Percentiles rank a stretch among this genome's conserved stretches.
These are phyloP conservation scores for Pseudomonodictys pantanalensis DNA, from an alignment of 495 filamentous ascomycete species.

Conservation along the genomic window DNA sequence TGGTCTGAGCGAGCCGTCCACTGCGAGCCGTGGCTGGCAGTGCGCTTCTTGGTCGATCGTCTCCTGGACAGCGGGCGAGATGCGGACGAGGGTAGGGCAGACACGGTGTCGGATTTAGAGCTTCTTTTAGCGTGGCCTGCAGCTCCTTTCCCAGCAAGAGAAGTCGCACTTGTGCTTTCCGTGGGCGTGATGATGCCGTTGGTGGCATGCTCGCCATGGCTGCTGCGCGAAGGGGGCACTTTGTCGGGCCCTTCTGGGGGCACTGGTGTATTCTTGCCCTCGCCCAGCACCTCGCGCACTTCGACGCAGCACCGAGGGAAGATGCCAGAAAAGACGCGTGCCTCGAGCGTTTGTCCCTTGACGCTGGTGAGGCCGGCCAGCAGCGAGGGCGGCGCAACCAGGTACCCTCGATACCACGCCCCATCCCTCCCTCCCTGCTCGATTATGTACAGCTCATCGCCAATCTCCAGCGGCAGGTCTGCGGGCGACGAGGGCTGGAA, in stretches of 20 bases:
- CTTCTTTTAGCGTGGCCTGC: slow-evolving; percentile 7
- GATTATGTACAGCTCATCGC: slow-evolving; percentile 97
- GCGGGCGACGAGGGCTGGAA: slow-evolving; percentile 82
- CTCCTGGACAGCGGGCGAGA: slow-evolving; percentile 26
- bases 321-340: slow-evolving; percentile 93
- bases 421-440: slow-evolving; percentile 84
- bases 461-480: slow-evolving; percentile 94
- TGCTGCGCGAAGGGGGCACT: slow-evolving; percentile 12
- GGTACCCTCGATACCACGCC: slow-evolving; percentile 91
- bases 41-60: slow-evolving; percentile 25
- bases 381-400: slow-evolving; percentile 89
- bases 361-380: slow-evolving; percentile 87
- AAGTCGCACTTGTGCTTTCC: slow-evolving; percentile 30
- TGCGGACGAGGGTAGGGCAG: slow-evolving; percentile 24
- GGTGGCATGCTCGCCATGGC: slow-evolving; percentile 27
- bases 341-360: slow-evolving; percentile 90
- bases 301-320: slow-evolving; percentile 93
- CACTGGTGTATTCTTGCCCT: slow-evolving; percentile 31
- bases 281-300: slow-evolving; percentile 51
- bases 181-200: slow-evolving; percentile 37
- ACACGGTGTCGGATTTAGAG: slow-evolving; percentile 26
- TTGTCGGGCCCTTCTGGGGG: slow-evolving; percentile 18
- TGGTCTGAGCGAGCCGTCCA: slow-evolving; percentile 34
- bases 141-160: slow-evolving; percentile 15
- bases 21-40: slow-evolving; percentile 27